Evolutionary conservation across 352 stramenopile genomes (phyloP).

Genomic region (Phytophthora quininea): DNA sequence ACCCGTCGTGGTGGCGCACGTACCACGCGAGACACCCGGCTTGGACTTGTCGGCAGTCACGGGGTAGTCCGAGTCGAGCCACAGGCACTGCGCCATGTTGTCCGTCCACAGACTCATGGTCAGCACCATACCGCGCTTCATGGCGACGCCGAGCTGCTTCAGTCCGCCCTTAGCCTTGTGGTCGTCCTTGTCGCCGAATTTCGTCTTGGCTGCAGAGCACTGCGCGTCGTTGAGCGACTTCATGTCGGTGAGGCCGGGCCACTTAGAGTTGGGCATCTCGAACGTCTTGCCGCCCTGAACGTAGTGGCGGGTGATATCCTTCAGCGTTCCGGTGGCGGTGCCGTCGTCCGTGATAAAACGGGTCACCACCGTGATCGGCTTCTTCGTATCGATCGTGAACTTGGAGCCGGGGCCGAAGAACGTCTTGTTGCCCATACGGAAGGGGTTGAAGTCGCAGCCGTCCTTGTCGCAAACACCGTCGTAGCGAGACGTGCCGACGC

Average conservation of each 20-base stretch:
- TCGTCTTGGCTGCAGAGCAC: neutral
- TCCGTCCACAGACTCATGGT: conserved; percentile 76
- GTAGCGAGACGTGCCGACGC: neutral
- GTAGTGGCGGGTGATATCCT: neutral
- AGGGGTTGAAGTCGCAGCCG: conserved; percentile 1
- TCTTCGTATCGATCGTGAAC: neutral
- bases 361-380: conserved; percentile 1
- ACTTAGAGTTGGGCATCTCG: neutral
- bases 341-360: conserved; percentile 1
- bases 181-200: conserved; percentile 48
- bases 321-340: neutral
- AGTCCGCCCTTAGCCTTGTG: conserved; percentile 44
- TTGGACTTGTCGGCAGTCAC: conserved; percentile 28
- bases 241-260: neutral
- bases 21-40: conserved; percentile 53
- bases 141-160: conserved; percentile 43
- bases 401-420: conserved; percentile 1
- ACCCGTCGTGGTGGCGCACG: conserved; percentile 50
- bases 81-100: conserved; percentile 54
- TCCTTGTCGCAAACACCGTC: conserved; percentile 3
- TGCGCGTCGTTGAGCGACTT: neutral
- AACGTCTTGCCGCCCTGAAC: neutral
- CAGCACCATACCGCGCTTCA: conserved; percentile 61
- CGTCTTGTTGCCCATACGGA: conserved; percentile 3
- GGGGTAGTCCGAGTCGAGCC: conserved; percentile 68